A percentile compares a stretch with the other conserved stretches of the same genome.
Conservation (phyloP, 2,329 filamentous ascomycete species). For the Cercospora citrullina region DNA sequence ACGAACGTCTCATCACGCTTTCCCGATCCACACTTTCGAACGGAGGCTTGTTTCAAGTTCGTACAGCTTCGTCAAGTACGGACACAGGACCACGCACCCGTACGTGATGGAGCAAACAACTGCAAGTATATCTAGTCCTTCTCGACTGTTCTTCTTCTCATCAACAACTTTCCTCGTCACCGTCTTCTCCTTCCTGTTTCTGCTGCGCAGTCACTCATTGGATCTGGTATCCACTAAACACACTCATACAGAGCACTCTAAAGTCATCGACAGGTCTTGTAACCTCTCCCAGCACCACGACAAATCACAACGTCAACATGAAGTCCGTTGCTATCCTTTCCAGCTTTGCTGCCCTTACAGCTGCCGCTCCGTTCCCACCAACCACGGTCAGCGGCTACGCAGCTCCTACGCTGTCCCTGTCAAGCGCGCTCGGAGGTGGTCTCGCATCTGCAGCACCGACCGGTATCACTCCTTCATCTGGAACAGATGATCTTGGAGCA, state of each 20-base stretch:
- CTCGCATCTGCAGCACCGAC: slow-evolving; percentile 11
- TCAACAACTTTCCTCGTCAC: not conserved
- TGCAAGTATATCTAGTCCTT: not conserved
- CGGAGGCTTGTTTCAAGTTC: slow-evolving; percentile 12
- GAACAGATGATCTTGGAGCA: not conserved
- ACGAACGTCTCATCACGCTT: not conserved
- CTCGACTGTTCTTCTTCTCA: not conserved
- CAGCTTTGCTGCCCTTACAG: slow-evolving; percentile 37
- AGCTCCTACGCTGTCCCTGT: not conserved
- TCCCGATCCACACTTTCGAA: slow-evolving; percentile 1
- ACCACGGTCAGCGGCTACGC: slow-evolving; percentile 5
- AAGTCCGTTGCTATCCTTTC: slow-evolving; percentile 23
- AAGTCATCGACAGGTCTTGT: not conserved
- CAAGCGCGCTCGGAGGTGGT: slow-evolving; percentile 1
- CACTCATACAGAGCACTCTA: slow-evolving; percentile 9
- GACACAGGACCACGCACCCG: not conserved
- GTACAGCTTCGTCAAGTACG: slow-evolving; percentile 5
- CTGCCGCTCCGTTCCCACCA: slow-evolving; percentile 17
- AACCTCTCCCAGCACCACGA: not conserved
- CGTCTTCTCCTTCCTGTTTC: not conserved
- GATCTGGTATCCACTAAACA: slow-evolving; percentile 19
- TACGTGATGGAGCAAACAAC: not conserved
- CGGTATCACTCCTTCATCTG: slow-evolving; percentile 5
- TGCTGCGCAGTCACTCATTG: slow-evolving; percentile 10
- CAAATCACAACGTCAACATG: slow-evolving; percentile 10